These are phyloP conservation scores for Diplosphaera chodatii DNA, from an alignment of 139 green algal species.

Conservation along the genomic window DNA sequence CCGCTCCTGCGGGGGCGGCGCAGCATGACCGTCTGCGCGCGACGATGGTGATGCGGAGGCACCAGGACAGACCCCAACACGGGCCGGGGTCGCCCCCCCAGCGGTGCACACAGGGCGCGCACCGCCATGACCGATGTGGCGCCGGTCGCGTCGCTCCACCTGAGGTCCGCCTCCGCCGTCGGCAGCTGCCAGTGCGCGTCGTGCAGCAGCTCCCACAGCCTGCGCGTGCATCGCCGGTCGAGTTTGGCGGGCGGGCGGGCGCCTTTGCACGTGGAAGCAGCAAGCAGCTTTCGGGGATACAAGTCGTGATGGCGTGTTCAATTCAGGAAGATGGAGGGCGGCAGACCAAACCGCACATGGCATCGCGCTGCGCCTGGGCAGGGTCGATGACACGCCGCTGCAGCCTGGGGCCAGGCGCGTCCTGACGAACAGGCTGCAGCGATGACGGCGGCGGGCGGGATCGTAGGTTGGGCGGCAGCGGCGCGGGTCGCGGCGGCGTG, in stretches of 20 bases:
- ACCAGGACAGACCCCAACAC: too few species aligned
- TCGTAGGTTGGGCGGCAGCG: background rate
- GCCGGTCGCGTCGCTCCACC: conserved; percentile 41
- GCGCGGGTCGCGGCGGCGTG: background rate
- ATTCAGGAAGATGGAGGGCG: too few species aligned
- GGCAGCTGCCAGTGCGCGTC: conserved; percentile 48
- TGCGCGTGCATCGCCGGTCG: too few species aligned
- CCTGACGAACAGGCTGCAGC: background rate
- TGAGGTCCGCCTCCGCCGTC: conserved; percentile 39
- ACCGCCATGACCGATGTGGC: conserved; percentile 15
- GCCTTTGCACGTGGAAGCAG: too few species aligned
- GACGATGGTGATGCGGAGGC: too few species aligned
- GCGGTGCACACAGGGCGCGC: background rate
- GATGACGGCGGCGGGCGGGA: background rate
- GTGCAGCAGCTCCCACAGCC: conserved; percentile 72
- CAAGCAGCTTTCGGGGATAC: too few species aligned
- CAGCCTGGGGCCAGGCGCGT: background rate
- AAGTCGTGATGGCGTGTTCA: too few species aligned
- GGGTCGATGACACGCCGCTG: background rate
- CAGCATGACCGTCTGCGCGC: too few species aligned
- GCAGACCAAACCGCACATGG: background rate
- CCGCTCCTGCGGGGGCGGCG: background rate
- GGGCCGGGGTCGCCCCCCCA: too few species aligned
- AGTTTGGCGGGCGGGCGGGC: too few species aligned
- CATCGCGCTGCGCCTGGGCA: conserved; percentile 3